Conservation (phyloP, 2,329 filamentous ascomycete genomes). For the Colletotrichum simmondsii region DNA sequence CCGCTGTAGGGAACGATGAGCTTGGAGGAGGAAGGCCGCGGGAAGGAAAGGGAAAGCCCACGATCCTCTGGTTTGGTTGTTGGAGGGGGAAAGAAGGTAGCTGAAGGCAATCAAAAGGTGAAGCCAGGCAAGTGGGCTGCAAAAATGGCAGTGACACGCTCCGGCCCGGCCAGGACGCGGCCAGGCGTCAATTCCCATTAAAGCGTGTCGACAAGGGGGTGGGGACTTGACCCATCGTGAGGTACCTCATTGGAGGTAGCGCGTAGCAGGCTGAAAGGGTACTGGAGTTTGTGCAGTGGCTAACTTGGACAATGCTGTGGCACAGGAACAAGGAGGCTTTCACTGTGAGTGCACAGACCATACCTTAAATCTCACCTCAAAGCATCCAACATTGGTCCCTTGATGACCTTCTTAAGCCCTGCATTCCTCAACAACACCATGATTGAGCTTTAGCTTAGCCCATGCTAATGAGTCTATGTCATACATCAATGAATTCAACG, state of each 20-base stretch:
- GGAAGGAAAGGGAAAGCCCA: conserved; percentile 3
- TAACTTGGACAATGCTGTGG: neutral
- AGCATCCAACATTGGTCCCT: neutral
- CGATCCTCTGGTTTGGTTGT: conserved; percentile 15
- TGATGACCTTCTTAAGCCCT: neutral
- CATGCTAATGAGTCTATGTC: neutral
- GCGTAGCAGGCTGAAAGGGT: neutral
- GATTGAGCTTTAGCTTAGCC: neutral
- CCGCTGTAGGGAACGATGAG: neutral
- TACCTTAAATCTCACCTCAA: conserved; percentile 18
- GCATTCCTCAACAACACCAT: neutral
- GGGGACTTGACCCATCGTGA: neutral
- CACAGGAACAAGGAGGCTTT: neutral
- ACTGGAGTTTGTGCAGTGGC: neutral
- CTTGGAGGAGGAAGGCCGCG: neutral
- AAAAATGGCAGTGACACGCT: conserved; percentile 33
- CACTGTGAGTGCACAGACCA: conserved; percentile 21
- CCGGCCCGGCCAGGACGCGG: conserved; percentile 20
- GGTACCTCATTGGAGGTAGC: neutral
- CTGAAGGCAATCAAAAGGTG: neutral
- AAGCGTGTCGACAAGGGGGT: conserved; percentile 31
- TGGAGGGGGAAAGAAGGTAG: neutral
- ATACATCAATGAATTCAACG: neutral
- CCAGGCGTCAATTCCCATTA: conserved; percentile 27
- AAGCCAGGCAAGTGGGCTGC: conserved; percentile 25